Evolutionary conservation across 2,329 filamentous ascomycete genomes (phyloP).

Genomic region (Neophaeococcomyces aloes): DNA sequence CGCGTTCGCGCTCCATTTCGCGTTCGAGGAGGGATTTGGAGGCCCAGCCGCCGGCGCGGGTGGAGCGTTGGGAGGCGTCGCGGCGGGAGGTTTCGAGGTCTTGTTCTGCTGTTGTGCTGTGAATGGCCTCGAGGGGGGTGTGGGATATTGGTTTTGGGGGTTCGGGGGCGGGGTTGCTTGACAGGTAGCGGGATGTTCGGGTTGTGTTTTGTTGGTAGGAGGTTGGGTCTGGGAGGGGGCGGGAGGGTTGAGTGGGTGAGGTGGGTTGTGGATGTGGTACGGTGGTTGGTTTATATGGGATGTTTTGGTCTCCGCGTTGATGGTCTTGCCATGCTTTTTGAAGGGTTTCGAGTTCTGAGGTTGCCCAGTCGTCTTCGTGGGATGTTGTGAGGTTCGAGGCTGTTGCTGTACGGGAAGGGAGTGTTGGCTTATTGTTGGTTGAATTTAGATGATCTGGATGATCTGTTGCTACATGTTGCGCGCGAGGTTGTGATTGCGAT

Average conservation of each 20-base stretch:
- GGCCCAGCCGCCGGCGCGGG: conserved; percentile 50
- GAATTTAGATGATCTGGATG: not conserved
- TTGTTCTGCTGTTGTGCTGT: conserved; percentile 44
- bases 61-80: conserved; percentile 44
- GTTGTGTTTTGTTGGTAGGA: conserved; percentile 28
- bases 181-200: conserved; percentile 47
- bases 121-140: conserved; percentile 31
- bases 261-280: conserved; percentile 7
- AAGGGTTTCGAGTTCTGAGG: conserved; percentile 50
- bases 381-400: conserved; percentile 32
- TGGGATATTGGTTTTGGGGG: conserved; percentile 30
- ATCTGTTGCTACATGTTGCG: too few relatives aligned
- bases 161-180: conserved; percentile 43
- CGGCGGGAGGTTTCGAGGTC: conserved; percentile 47
- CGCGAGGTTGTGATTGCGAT: too few relatives aligned
- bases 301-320: conserved; percentile 22
- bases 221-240: conserved; percentile 39
- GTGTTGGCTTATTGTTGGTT: conserved; percentile 8
- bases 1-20: conserved; percentile 57
- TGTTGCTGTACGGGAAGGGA: conserved; percentile 21
- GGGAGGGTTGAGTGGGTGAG: conserved; percentile 22
- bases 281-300: conserved; percentile 3
- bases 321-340: conserved; percentile 45
- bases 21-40: conserved; percentile 54
- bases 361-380: conserved; percentile 47